Percentiles rank a stretch among this genome's conserved stretches.
Conservation (phyloP, 441 rosid species). For the Gossypium trilobum region DNA sequence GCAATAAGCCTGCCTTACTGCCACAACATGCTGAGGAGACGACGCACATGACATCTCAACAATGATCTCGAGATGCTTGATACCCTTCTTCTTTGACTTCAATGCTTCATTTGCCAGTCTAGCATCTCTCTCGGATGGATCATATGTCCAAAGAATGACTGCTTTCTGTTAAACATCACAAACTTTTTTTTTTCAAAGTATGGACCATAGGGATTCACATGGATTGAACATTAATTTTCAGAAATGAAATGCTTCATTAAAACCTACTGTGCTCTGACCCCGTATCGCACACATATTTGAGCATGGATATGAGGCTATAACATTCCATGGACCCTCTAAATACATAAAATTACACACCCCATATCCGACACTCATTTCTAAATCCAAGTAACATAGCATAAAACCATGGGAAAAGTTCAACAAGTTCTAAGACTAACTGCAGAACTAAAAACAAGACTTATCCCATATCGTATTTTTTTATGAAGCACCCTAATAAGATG, state of each 20-base stretch:
- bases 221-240: not conserved
- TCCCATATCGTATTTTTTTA: no score
- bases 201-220: not conserved
- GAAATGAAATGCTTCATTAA: not conserved
- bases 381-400: not conserved
- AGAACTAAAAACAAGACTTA: not conserved
- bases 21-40: slow-evolving; percentile 58
- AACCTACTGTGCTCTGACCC: not conserved
- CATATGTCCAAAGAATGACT: slow-evolving; percentile 54
- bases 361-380: not conserved
- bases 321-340: not conserved
- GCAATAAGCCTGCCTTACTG: slow-evolving; percentile 71
- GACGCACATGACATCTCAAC: slow-evolving; percentile 71
- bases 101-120: slow-evolving; percentile 48
- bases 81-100: slow-evolving; percentile 27
- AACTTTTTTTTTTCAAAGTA: not conserved
- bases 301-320: not conserved
- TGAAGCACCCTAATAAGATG: no score
- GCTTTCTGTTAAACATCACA: slow-evolving; percentile 49
- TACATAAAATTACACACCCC: not conserved
- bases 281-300: not conserved
- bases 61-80: slow-evolving; percentile 43
- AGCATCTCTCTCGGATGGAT: slow-evolving; percentile 83
- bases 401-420: not conserved
- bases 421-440: not conserved